Percentiles rank a stretch among this genome's conserved stretches.
Evolutionary conservation across 371 early-diverging fungal genomes (phyloP).

Genomic region (Mortierella sp.): DNA sequence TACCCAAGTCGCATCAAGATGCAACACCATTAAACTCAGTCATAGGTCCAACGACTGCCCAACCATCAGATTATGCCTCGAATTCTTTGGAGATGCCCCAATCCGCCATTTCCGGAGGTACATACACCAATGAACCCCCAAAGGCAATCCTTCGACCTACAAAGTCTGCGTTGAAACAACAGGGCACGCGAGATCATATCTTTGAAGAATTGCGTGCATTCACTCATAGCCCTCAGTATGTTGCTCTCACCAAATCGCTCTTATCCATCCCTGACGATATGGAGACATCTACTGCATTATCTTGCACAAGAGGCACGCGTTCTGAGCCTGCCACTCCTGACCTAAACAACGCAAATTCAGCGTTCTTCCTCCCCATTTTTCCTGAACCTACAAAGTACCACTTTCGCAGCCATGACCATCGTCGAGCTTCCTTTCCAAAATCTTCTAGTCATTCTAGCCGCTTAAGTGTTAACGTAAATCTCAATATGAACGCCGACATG

Average conservation of each 20-base stretch:
- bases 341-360: neutral
- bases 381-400: conserved; percentile 34
- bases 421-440: conserved; percentile 52
- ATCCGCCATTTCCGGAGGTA: no score
- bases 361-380: conserved; percentile 30
- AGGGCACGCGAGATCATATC: conserved; percentile 30
- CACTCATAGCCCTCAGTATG: conserved; percentile 29
- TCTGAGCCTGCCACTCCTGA: conserved; percentile 46
- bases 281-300: neutral
- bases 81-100: neutral
- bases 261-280: conserved; percentile 6
- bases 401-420: conserved; percentile 39
- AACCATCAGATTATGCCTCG: neutral
- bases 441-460: conserved; percentile 34
- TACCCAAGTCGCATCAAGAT: neutral
- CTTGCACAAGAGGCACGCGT: conserved; percentile 14
- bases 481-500: conserved; percentile 19
- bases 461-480: conserved; percentile 19
- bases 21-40: neutral
- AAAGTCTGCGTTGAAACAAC: conserved; percentile 42
- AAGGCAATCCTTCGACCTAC: conserved; percentile 12
- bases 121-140: no score
- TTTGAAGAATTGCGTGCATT: conserved; percentile 47
- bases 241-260: conserved; percentile 14
- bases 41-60: neutral